Evolutionary conservation across 1,284 basidiomycete genomes (phyloP).

Genomic region (Irpex rosettiformis): DNA sequence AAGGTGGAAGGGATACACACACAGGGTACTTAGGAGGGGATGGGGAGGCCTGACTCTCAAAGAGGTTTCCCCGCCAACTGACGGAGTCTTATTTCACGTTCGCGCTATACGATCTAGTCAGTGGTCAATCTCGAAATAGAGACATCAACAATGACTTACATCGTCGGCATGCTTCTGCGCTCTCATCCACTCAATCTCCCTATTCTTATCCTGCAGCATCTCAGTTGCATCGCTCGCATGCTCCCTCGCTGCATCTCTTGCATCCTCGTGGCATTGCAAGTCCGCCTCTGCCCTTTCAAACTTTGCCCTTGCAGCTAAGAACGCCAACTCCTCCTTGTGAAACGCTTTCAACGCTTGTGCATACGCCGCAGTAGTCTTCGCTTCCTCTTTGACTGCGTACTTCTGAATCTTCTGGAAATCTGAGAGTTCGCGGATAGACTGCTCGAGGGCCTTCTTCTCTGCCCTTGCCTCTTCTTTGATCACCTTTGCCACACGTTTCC

Average conservation of each 20-base stretch:
- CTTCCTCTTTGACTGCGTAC: slow-evolving; percentile 48
- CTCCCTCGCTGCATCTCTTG: slow-evolving; percentile 40
- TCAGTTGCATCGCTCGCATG: slow-evolving; percentile 45
- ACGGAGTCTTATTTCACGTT: slow-evolving; percentile 41
- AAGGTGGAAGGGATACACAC: no score
- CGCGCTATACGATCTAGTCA: slow-evolving; percentile 26
- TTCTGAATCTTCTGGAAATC: slow-evolving; percentile 52
- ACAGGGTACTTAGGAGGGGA: no score
- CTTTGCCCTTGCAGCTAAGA: slow-evolving; percentile 41
- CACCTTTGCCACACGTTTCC: slow-evolving; percentile 47
- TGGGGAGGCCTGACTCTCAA: no score
- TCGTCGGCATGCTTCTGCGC: slow-evolving; percentile 50
- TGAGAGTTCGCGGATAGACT: slow-evolving; percentile 48
- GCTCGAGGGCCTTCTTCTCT: slow-evolving; percentile 44
- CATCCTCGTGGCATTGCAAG: slow-evolving; percentile 39
- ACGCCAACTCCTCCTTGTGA: slow-evolving; percentile 47
- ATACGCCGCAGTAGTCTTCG: slow-evolving; percentile 39
- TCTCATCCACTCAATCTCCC: slow-evolving; percentile 49
- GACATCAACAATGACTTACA: slow-evolving; percentile 19
- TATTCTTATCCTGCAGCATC: slow-evolving; percentile 47
- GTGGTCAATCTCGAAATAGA: neutral
- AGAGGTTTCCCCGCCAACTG: slow-evolving; percentile 31
- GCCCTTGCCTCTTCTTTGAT: slow-evolving; percentile 50
- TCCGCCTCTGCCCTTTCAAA: slow-evolving; percentile 45
- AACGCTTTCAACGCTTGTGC: slow-evolving; percentile 39